Evolutionary conservation across 257 asterid genomes (phyloP).

Genomic region (Henckelia pumila): DNA sequence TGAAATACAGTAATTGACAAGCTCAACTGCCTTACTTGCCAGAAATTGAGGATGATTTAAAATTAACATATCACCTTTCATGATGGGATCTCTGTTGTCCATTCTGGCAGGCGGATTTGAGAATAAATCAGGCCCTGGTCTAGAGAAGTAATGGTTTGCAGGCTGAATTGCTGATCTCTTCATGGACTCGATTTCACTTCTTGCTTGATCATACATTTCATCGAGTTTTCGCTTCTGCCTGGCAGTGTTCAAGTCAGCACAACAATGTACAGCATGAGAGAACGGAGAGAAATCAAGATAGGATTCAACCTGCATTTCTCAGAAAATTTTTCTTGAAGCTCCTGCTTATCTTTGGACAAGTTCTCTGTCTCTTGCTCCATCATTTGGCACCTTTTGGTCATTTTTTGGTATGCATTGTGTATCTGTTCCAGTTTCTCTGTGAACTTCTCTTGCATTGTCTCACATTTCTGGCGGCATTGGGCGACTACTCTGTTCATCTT

Average conservation of each 20-base stretch:
- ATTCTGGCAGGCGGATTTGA: constrained; percentile 53
- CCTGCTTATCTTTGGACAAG: constrained; percentile 80
- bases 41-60: neutral
- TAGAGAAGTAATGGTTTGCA: constrained; percentile 55
- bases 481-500: constrained; percentile 72
- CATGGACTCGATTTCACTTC: constrained; percentile 69
- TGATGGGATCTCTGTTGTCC: constrained; percentile 62
- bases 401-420: constrained; percentile 80
- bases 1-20: neutral
- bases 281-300: constrained; percentile 10
- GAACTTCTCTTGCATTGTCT: constrained; percentile 80
- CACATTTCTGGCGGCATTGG: constrained; percentile 89
- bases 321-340: constrained; percentile 84
- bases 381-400: constrained; percentile 82
- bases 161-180: constrained; percentile 86
- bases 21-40: neutral
- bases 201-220: constrained; percentile 91
- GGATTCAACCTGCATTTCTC: constrained; percentile 79
- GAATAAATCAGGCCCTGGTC: constrained; percentile 76
- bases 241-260: constrained; percentile 28
- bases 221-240: constrained; percentile 99
- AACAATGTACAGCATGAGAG: constrained; percentile 1
- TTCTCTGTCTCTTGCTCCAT: constrained; percentile 82
- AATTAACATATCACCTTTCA: constrained; percentile 54
- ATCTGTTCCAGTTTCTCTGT: constrained; percentile 87